phyloP scores from a whole-genome alignment of 331 rosid genomes.

The Saraca asoca region DNA sequence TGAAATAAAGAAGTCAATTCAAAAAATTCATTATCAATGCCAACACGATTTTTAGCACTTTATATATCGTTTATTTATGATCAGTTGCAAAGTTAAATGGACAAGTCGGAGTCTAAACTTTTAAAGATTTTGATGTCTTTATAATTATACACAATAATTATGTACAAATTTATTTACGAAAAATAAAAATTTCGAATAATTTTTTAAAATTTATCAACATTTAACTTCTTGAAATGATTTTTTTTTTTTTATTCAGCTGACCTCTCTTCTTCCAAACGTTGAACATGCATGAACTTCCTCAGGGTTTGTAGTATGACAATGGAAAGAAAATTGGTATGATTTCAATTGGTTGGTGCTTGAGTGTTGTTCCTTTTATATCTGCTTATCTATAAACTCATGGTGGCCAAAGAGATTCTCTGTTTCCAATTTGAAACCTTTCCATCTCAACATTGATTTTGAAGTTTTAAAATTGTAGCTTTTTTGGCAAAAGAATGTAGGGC shows the following conservation, averaged over 20 bases:
- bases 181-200: too few species aligned
- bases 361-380: conserved; percentile 18
- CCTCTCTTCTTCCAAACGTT: background rate
- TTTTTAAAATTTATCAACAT: too few species aligned
- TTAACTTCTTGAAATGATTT: too few species aligned
- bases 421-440: conserved; percentile 4
- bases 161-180: too few species aligned
- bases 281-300: conserved; percentile 24
- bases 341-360: conserved; percentile 33
- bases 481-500: conserved; percentile 6
- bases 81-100: too few species aligned
- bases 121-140: too few species aligned
- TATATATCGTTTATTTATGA: background rate
- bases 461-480: conserved; percentile 15
- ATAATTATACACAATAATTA: too few species aligned
- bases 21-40: conserved; percentile 2
- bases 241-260: too few species aligned
- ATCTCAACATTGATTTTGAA: conserved; percentile 6
- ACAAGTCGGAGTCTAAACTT: too few species aligned
- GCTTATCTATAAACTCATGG: conserved; percentile 32
- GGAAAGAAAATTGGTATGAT: conserved; percentile 11
- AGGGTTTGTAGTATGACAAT: conserved; percentile 6
- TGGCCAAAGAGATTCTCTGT: conserved; percentile 14
- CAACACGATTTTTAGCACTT: background rate
- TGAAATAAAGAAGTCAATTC: background rate